Evolutionary conservation across 176 grass and related monocot species (phyloP).

Genomic region (Lolium perenne): DNA sequence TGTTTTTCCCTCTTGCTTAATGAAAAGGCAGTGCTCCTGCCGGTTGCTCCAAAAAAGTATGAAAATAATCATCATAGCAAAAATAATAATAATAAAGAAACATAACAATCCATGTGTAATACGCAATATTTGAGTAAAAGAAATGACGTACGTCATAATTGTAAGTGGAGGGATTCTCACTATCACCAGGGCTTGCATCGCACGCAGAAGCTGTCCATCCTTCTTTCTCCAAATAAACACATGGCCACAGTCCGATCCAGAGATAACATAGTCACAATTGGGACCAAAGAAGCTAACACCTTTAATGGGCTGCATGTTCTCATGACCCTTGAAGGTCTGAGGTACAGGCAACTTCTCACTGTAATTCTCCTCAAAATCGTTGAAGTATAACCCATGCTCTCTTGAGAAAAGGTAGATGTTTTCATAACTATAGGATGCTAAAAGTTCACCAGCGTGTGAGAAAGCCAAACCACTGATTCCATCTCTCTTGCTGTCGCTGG

Average conservation of each 20-base stretch:
- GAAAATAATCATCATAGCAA: no score
- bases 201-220: constrained; percentile 54
- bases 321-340: constrained; percentile 55
- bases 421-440: constrained; percentile 66
- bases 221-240: constrained; percentile 91
- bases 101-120: no score
- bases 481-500: not conserved
- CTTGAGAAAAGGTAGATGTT: constrained; percentile 77
- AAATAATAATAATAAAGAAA: no score
- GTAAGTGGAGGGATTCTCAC: constrained; percentile 22
- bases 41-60: no score
- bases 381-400: constrained; percentile 59
- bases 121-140: not conserved
- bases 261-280: constrained; percentile 75
- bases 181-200: constrained; percentile 61
- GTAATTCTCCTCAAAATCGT: constrained; percentile 41
- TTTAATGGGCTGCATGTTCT: constrained; percentile 58
- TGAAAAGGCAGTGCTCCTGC: no score
- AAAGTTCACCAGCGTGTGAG: constrained; percentile 67
- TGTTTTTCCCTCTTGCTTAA: no score
- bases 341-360: constrained; percentile 41
- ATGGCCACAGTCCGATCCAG: constrained; percentile 76
- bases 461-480: constrained; percentile 77
- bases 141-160: constrained; percentile 52
- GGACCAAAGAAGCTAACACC: constrained; percentile 79